Evolutionary conservation across 257 asterid genomes (phyloP), one percentile per base, ranked within the genome.

Genomic region (Solanum peruvianum): DNA sequence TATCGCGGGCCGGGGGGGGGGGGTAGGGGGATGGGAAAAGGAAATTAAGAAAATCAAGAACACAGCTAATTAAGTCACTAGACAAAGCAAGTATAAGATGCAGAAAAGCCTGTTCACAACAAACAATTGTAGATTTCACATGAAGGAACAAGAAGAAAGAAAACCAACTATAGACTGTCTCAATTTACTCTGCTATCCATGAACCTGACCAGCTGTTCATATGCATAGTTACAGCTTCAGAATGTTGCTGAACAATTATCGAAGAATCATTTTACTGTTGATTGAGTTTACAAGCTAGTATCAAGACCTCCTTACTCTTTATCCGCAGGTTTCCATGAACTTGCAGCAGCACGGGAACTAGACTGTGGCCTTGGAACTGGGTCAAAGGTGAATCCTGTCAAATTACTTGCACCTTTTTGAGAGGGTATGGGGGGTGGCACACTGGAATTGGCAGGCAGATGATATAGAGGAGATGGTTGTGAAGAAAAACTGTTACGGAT

Each of bases 221-320:
- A 62, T 67, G 62, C 67, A 47, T 84, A 84, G 44, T 27, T 84
- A 84, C 87, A 67, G 80, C 44, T 84, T 84, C 56, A 15, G 33
- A 64, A 27, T 25, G 58, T 5, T 15, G 27, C 86, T 84, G 77
- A 64, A 21, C 44, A 66, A 13, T 14, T 41, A 66, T 84, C 81
- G 11, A 81, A 49, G 39, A 49, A 64, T 37, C 33, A 29, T 42
- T 39, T 66, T 47, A 21, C 25, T 70, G 44, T 49, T 58, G 83
- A 80, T 45, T 31, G 37, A 49, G 39, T 47, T 47, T 41, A 11
- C 37, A 42, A 33, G 62, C 70, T 29, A 47, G 23, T 76, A 33
- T 88, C 75, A 76, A 11, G 83, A 84, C 83, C 87, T 87, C 83
- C 86, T 71, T 29, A 25, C 83, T 47, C 88, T 35, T 75, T 62